Evolutionary conservation across 2,329 filamentous ascomycete genomes (phyloP).

Genomic region (Aspergillus sp.): DNA sequence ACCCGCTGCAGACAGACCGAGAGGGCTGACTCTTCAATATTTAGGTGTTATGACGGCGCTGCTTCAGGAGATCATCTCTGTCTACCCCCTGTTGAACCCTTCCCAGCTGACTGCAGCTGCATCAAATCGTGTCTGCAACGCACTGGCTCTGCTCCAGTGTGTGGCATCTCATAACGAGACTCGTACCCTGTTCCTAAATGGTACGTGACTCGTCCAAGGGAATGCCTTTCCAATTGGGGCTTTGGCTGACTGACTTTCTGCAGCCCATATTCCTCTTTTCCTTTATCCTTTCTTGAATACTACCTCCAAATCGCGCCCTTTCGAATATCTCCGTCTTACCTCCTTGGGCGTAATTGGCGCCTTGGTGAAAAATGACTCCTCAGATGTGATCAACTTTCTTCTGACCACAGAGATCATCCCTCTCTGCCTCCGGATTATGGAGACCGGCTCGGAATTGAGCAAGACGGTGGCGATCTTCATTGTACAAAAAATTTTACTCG

Average conservation of each 20-base stretch:
- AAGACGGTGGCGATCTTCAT: constrained; percentile 99
- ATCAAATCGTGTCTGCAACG: constrained; percentile 95
- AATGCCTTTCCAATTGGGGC: background rate
- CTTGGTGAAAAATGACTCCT: constrained; percentile 96
- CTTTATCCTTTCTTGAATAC: constrained; percentile 98
- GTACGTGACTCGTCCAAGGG: constrained; percentile 41
- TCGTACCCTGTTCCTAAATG: constrained; percentile 82
- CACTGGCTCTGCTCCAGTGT: constrained; percentile 87
- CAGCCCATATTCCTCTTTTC: constrained; percentile 94
- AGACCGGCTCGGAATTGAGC: constrained; percentile 94
- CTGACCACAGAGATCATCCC: constrained; percentile 98
- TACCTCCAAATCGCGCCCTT: constrained; percentile 93
- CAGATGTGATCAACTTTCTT: constrained; percentile 97
- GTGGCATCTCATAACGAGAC: constrained; percentile 97
- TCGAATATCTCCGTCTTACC: constrained; percentile 92
- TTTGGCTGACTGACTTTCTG: no score
- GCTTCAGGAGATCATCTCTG: constrained; percentile 96
- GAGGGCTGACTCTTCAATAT: constrained; percentile 17
- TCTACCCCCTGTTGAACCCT: constrained; percentile 92
- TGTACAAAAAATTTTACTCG: constrained; percentile 94
- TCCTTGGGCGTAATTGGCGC: constrained; percentile 95
- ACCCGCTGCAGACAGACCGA: background rate
- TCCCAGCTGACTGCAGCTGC: constrained; percentile 96
- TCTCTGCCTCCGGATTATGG: constrained; percentile 95
- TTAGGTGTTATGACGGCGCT: constrained; percentile 95